Evolutionary conservation across 176 grass and related monocot species (phyloP).

Genomic region (Rhynchospora tenuis): DNA sequence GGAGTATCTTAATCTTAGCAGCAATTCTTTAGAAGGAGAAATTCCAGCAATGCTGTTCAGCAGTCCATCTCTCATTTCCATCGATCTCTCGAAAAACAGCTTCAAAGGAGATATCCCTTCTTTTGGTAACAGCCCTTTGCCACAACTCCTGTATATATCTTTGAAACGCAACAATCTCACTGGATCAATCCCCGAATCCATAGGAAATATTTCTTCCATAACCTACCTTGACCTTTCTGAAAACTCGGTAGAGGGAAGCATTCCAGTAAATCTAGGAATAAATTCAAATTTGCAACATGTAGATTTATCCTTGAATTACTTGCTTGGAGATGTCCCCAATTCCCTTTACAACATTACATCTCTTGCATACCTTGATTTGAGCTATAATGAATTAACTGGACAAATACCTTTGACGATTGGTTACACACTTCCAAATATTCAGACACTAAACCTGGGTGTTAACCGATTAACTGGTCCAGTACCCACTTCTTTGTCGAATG

Average conservation of each 20-base stretch:
- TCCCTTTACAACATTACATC: conserved; percentile 33
- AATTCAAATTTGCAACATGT: not conserved
- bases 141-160: not conserved
- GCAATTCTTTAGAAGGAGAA: conserved; percentile 12
- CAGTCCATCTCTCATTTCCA: not conserved
- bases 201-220: conserved; percentile 31
- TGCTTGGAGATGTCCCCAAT: not conserved
- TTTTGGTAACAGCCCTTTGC: conserved; percentile 11
- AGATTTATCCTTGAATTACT: no score
- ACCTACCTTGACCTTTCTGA: not conserved
- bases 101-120: conserved; percentile 13
- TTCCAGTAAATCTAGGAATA: conserved; percentile 14
- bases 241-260: conserved; percentile 19
- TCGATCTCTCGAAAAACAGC: conserved; percentile 11
- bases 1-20: conserved; percentile 2
- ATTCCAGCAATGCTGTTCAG: not conserved
- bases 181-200: conserved; percentile 12
- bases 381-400: not conserved
- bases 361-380: not conserved
- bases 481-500: conserved; percentile 7
- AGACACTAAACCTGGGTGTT: not conserved
- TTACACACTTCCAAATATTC: conserved; percentile 8
- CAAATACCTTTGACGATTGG: conserved; percentile 14
- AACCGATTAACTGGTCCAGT: conserved; percentile 19
- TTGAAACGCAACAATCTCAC: conserved; percentile 17